A percentile compares a stretch with the other conserved stretches of the same genome.
phyloP scores from a whole-genome alignment of 139 green algal genomes.

The Tetradesmus lagerheimii region DNA sequence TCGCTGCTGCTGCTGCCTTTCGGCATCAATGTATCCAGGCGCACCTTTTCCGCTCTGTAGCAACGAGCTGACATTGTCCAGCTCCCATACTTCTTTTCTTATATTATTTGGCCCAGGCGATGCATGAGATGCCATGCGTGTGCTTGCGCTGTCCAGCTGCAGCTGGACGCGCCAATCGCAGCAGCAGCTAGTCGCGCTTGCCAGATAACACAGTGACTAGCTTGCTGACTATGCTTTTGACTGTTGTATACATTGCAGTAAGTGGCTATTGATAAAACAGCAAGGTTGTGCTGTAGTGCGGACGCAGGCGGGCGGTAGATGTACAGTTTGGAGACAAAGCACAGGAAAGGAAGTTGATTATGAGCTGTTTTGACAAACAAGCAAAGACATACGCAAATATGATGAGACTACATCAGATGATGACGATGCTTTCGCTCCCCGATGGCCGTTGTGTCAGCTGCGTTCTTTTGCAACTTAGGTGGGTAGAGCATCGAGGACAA shows the following conservation, averaged over 20 bases:
- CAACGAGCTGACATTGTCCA: background rate
- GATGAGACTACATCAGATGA: background rate
- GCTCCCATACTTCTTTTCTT: conserved; percentile 19
- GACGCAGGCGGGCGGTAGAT: background rate
- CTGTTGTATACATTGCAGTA: background rate
- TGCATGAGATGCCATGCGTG: conserved; percentile 1
- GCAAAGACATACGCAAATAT: too few species aligned
- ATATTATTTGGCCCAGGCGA: background rate
- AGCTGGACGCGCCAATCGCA: background rate
- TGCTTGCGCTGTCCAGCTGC: background rate
- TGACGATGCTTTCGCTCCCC: background rate
- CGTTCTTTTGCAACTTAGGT: background rate
- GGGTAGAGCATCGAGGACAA: too few species aligned
- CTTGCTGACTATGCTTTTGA: background rate
- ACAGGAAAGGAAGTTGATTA: background rate
- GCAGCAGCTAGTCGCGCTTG: background rate
- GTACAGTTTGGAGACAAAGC: background rate
- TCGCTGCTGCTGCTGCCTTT: background rate
- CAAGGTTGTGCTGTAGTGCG: background rate
- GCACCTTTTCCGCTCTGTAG: background rate
- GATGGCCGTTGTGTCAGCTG: background rate
- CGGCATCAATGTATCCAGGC: background rate
- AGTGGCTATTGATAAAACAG: background rate
- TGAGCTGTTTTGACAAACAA: background rate
- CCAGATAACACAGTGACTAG: background rate